Evolutionary conservation across 352 stramenopile species (phyloP).

Genomic region (Phytopythium boreale): DNA sequence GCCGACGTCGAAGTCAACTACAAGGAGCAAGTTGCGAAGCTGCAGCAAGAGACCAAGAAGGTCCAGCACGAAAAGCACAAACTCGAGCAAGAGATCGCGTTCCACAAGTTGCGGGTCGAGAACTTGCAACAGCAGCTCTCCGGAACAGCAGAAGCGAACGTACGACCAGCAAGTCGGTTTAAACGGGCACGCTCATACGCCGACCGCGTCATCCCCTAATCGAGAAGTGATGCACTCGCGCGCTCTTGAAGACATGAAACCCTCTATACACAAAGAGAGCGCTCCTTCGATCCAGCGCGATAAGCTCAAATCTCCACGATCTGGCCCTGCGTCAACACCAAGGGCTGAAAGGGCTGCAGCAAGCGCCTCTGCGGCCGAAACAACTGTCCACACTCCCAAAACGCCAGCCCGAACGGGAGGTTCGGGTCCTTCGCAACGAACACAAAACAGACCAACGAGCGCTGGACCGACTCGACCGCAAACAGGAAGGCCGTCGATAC

Average conservation of each 20-base stretch:
- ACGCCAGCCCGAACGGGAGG: background rate
- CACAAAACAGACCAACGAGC: background rate
- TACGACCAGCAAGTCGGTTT: slow-evolving; percentile 41
- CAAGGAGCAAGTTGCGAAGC: slow-evolving; percentile 28
- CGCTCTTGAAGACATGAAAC: slow-evolving; percentile 40
- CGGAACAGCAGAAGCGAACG: slow-evolving; percentile 50
- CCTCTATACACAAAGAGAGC: slow-evolving; percentile 24
- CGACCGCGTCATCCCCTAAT: slow-evolving; percentile 11
- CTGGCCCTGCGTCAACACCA: background rate
- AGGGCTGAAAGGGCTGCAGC: background rate
- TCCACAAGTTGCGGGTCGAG: slow-evolving; percentile 31
- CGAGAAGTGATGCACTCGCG: slow-evolving; percentile 23
- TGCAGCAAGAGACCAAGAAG: slow-evolving; percentile 40
- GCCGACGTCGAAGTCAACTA: slow-evolving; percentile 25
- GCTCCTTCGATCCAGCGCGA: slow-evolving; percentile 27
- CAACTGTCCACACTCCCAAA: background rate
- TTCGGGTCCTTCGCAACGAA: background rate
- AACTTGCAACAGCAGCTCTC: slow-evolving; percentile 42
- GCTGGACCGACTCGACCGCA: background rate
- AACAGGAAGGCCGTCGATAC: background rate
- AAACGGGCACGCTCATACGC: slow-evolving; percentile 13
- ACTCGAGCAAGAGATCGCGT: slow-evolving; percentile 40
- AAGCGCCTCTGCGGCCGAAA: background rate
- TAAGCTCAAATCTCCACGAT: slow-evolving; percentile 19
- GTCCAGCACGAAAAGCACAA: slow-evolving; percentile 38